Evolutionary conservation across 2,329 filamentous ascomycete species (phyloP).

Genomic region (Pseudogymnoascus sp.): DNA sequence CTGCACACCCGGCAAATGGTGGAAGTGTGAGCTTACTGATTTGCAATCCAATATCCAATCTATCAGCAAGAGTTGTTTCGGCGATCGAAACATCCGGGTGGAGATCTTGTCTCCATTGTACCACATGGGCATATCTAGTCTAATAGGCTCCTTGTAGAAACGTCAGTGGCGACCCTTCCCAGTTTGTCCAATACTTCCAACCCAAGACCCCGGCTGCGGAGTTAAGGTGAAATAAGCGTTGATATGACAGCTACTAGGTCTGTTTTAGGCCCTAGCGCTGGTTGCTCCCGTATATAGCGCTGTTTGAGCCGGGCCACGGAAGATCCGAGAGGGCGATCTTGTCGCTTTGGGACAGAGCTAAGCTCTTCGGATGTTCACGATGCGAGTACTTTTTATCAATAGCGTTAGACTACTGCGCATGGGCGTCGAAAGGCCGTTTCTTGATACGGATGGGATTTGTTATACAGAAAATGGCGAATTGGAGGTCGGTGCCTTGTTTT

Average conservation of each 20-base stretch:
- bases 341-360: background rate
- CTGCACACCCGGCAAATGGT: background rate
- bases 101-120: background rate
- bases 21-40: background rate
- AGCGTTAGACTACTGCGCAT: background rate
- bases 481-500: background rate
- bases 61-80: background rate
- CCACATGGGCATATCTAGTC: background rate
- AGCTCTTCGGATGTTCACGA: background rate
- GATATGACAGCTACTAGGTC: background rate
- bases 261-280: background rate
- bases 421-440: background rate
- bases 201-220: background rate
- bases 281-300: background rate
- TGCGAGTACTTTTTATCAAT: background rate
- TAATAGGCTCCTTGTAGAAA: background rate
- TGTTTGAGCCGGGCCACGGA: background rate
- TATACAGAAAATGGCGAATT: constrained; percentile 3
- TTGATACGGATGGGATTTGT: background rate
- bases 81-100: background rate
- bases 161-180: background rate
- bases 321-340: constrained; percentile 6
- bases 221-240: background rate
- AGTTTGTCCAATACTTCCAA: background rate
- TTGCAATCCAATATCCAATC: background rate